These are phyloP conservation scores for Scutellaria minor DNA, from an alignment of 257 asterid genomes.

Conservation along the genomic window DNA sequence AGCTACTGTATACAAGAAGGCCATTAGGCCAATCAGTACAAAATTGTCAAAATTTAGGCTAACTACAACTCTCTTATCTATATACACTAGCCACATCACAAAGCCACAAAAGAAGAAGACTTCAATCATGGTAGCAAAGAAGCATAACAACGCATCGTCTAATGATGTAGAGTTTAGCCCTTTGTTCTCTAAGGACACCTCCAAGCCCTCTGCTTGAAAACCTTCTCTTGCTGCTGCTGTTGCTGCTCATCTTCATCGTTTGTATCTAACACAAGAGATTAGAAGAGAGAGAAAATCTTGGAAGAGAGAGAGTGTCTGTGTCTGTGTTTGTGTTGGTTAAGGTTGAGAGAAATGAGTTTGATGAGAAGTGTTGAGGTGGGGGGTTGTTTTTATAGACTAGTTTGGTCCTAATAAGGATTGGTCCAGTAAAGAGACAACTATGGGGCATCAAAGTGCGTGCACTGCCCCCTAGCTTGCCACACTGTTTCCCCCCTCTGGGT, in stretches of 20 bases:
- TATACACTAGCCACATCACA: constrained; percentile 34
- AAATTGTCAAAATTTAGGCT: constrained; percentile 42
- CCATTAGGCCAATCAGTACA: constrained; percentile 42
- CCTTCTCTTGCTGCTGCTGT: constrained; percentile 43
- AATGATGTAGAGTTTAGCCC: constrained; percentile 66
- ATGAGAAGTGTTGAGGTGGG: constrained; percentile 6
- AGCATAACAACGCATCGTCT: constrained; percentile 77
- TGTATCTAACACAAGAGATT: no score
- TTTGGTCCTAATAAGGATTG: constrained; percentile 52
- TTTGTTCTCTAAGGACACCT: constrained; percentile 60
- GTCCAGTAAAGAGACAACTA: constrained; percentile 59
- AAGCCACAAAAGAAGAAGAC: no score
- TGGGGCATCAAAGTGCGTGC: constrained; percentile 71
- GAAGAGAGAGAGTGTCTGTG: not conserved
- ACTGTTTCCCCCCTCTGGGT: constrained; percentile 35
- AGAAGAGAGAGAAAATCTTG: not conserved
- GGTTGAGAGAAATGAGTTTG: not conserved
- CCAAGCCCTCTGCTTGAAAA: constrained; percentile 53
- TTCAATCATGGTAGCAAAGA: constrained; percentile 71
- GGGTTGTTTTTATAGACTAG: constrained; percentile 49
- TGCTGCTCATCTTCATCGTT: constrained; percentile 42
- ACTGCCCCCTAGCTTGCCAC: constrained; percentile 60
- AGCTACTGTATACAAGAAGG: constrained; percentile 34
- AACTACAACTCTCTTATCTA: constrained; percentile 30
- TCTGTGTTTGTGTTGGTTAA: not conserved